Base-by-base conservation (phyloP, 2,329 filamentous ascomycete species). In the Nigrograna mackinnonii region DNA sequence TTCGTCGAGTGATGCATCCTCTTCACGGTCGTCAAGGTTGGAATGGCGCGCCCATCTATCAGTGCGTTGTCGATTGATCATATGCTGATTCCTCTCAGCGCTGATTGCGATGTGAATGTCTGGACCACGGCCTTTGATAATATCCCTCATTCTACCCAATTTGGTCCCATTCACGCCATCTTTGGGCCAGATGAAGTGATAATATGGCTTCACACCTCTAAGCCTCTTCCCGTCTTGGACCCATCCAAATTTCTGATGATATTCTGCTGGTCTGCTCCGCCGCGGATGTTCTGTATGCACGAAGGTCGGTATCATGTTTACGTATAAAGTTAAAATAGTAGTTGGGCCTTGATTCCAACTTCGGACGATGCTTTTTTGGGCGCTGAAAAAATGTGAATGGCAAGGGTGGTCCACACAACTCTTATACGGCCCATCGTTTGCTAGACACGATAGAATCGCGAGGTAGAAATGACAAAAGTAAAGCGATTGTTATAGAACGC, bases 111-210 rank as follows among this genome's bases (percentile, higher is more conserved):
- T 54, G 47, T 70, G 72, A 26, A 77, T 71, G 41, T 77, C 74
- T 2, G 74, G 69, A 3, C 75, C 75, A 44, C 68, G 60, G 37
- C 64, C 60, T 2, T 53, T 58, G 18, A 75, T 26, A 14, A 70
- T 64, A 39, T 78, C 74, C 47, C 71, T 74, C 41, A 71, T 48
- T 13, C 74, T 60, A 7, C 72, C 70, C 45, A 59, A 55, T 2
- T 49, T 58, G 0, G 63, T 64, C 2, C 57, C 54, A 14, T 67
- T 61, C 30, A 65, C 68, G 21, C 71, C 71, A 45, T 77, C 74
- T 35, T 67, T 66, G 0, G 73, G 74, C 59, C 74, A 74, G 12
- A 73, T 64, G 44, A 66, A 73, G 55, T 70, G 69, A 35, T 72
- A 67, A 17, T 63, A 59, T 12, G 65, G 56, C 41, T 66, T 68